Conservation (phyloP, 2,329 filamentous ascomycete species). For the Verticillium nubilum region DNA sequence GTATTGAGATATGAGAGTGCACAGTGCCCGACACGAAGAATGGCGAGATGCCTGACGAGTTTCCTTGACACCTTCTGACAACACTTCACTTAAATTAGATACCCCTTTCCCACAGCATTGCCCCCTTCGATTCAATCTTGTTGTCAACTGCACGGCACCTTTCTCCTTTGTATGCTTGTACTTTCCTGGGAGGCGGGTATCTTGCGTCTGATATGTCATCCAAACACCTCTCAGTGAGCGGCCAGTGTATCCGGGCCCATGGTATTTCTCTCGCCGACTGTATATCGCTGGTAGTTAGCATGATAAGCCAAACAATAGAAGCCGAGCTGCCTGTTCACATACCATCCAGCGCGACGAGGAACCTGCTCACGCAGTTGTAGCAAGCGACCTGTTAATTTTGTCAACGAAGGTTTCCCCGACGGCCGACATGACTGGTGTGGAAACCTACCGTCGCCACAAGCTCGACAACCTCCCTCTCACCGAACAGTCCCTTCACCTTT, state of each 20-base stretch:
- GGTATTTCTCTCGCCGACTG: constrained; percentile 54
- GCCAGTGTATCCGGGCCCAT: constrained; percentile 36
- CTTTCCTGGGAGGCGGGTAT: neutral
- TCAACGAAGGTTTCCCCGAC: constrained; percentile 11
- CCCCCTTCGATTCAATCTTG: constrained; percentile 1
- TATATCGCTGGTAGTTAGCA: neutral
- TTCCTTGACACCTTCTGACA: constrained; percentile 7
- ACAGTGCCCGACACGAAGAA: neutral
- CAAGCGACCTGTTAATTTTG: constrained; percentile 46
- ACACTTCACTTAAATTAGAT: constrained; percentile 31
- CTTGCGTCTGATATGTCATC: neutral
- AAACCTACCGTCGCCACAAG: constrained; percentile 64
- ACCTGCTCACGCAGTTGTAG: constrained; percentile 83
- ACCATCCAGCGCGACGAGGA: constrained; percentile 77
- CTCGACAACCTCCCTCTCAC: constrained; percentile 71
- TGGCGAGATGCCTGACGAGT: neutral
- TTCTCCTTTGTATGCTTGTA: constrained; percentile 1
- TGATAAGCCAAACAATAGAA: neutral
- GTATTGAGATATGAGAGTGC: neutral
- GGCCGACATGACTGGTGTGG: neutral
- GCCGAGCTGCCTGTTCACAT: constrained; percentile 22
- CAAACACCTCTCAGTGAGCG: constrained; percentile 23
- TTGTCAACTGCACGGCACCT: neutral
- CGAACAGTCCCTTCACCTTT: constrained; percentile 54
- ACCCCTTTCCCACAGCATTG: constrained; percentile 24